Evolutionary conservation across 352 stramenopile species (phyloP).

Genomic region (Peronospora belbahrii): DNA sequence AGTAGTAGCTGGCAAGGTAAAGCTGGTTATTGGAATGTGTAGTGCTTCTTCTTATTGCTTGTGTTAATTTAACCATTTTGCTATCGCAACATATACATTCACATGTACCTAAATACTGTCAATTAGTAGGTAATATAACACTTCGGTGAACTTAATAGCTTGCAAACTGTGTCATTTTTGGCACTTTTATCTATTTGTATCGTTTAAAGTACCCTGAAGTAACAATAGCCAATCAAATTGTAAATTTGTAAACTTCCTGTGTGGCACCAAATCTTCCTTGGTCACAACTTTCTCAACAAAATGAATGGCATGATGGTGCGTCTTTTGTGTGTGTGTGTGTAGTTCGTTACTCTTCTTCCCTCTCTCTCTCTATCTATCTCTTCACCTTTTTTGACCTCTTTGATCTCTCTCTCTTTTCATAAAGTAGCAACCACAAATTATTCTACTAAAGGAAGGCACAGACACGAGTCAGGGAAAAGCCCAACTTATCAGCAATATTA

Average conservation of each 20-base stretch:
- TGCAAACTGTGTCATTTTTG: slow-evolving; percentile 16
- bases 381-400: not conserved
- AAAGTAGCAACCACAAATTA: slow-evolving; percentile 92
- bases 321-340: not conserved
- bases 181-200: not conserved
- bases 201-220: slow-evolving; percentile 1
- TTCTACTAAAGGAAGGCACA: slow-evolving; percentile 97
- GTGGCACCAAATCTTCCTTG: slow-evolving; percentile 27
- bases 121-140: no score
- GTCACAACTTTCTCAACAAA: slow-evolving; percentile 7
- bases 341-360: no score
- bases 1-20: not conserved
- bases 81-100: no score
- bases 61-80: no score
- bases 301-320: slow-evolving; percentile 43
- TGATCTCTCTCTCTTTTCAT: not conserved
- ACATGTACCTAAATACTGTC: no score
- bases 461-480: slow-evolving; percentile 97
- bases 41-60: slow-evolving; percentile 3
- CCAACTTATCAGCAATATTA: slow-evolving; percentile 91
- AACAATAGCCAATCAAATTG: slow-evolving; percentile 8
- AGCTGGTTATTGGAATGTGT: not conserved
- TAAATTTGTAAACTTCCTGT: slow-evolving; percentile 14
- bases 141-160: slow-evolving; percentile 13
- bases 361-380: not conserved